Conservation (phyloP, 345 rosid species). For the Populus davidiana region DNA sequence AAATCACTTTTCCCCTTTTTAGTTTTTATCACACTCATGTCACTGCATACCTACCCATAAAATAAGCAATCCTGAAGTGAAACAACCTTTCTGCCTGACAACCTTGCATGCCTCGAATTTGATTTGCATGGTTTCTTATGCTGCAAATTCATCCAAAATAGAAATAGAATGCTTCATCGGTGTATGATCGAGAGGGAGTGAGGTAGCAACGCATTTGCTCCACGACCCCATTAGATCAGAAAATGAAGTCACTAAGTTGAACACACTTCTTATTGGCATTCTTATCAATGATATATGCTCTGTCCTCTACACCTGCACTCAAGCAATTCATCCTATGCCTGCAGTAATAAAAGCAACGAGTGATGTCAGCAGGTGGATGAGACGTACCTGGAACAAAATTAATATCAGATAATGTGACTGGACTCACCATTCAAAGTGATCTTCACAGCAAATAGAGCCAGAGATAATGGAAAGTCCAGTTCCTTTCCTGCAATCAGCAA, state of each 20-base stretch:
- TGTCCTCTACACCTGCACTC: conserved; percentile 46
- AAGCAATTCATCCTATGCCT: conserved; percentile 73
- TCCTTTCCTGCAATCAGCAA: conserved; percentile 42
- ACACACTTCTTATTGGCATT: conserved; percentile 21
- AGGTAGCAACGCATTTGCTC: background rate
- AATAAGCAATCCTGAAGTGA: background rate
- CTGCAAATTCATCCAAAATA: background rate
- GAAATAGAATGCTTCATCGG: background rate
- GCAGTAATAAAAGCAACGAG: conserved; percentile 3
- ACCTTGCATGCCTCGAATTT: too few relatives aligned
- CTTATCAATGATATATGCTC: conserved; percentile 36
- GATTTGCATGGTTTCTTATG: background rate
- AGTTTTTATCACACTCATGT: background rate
- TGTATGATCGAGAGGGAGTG: background rate
- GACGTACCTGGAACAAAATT: background rate
- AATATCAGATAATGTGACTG: background rate
- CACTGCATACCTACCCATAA: background rate
- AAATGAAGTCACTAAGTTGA: conserved; percentile 61
- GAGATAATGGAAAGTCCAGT: conserved; percentile 50
- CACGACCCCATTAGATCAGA: conserved; percentile 34
- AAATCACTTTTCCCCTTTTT: background rate
- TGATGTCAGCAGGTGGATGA: background rate
- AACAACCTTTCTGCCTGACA: background rate
- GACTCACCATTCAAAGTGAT: conserved; percentile 63
- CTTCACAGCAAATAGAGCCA: conserved; percentile 71